Evolutionary conservation across 129 eudicot genomes (phyloP).

Genomic region (Flaveria trinervia): DNA sequence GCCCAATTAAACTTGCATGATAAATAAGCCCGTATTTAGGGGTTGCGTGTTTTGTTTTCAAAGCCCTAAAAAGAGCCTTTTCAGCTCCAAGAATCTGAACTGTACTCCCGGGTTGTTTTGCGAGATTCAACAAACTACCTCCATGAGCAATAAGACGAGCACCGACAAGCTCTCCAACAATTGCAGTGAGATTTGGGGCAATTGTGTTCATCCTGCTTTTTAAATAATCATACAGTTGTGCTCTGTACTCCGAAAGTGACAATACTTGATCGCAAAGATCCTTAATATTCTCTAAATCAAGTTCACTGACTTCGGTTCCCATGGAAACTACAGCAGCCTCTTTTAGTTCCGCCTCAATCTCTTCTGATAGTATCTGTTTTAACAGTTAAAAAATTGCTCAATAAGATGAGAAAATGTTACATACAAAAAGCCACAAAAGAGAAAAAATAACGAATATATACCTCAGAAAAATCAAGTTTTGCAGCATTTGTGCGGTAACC

Average conservation of each 20-base stretch:
- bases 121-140: slow-evolving; percentile 87
- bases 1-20: slow-evolving; percentile 94
- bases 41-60: slow-evolving; percentile 94
- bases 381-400: background rate
- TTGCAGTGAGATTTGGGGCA: slow-evolving; percentile 94
- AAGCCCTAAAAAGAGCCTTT: slow-evolving; percentile 95
- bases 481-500: slow-evolving; percentile 90
- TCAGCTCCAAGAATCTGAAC: slow-evolving; percentile 98
- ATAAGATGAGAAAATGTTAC: no score
- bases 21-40: slow-evolving; percentile 95
- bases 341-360: slow-evolving; percentile 75
- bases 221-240: slow-evolving; percentile 85
- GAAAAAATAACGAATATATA: background rate
- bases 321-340: slow-evolving; percentile 85
- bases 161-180: slow-evolving; percentile 98
- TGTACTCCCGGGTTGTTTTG: slow-evolving; percentile 96
- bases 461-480: slow-evolving; percentile 93
- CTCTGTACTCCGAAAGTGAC: slow-evolving; percentile 86
- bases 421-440: background rate
- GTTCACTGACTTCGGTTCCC: slow-evolving; percentile 99
- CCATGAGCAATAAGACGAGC: slow-evolving; percentile 95
- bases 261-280: slow-evolving; percentile 93
- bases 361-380: slow-evolving; percentile 70
- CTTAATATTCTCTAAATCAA: slow-evolving; percentile 75
- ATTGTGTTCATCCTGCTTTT: slow-evolving; percentile 94